Base-by-base conservation (phyloP, 2,329 filamentous ascomycete species). In the Fragosphaeria purpurea region DNA sequence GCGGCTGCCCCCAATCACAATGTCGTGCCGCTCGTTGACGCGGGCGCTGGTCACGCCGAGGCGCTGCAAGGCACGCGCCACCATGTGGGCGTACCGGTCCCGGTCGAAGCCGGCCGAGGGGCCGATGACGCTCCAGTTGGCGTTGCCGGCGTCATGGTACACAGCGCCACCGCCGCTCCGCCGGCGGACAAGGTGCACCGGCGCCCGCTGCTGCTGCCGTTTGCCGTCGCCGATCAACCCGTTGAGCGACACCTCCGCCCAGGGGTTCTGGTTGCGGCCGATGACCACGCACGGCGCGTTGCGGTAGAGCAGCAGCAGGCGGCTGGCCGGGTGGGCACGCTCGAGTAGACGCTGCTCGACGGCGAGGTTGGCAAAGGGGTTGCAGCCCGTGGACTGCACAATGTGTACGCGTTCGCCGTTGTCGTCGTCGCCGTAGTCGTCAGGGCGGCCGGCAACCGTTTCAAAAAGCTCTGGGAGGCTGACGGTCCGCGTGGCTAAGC, bases 241-340 rank as follows among this genome's bases (percentile, higher is more conserved):
- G 40, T 69, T 69, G 7, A 96, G 75, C 63, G 95, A 87, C 55
- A 88, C 82, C 70, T 98, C 93, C 7, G 88, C 75, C 93, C 91
- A 98, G 49, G 93, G 93, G 65, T 98, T 98, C 70, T 98, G 93
- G 65, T 98, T 98, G 53, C 93, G 83, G 42, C 93, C 93, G 58
- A 98, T 84, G 63, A 98, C 83, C 53, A 98, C 77, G 64, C 87
- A 89, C 1, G 91, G 89, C 39, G 80, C 69, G 68, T 98, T 97
- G 60, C 82, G 79, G 70, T 97, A 98, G 47, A 96, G 77, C 51
- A 97, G 86, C 2, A 97, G 78, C 47, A 97, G 68, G 11, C 79
- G 84, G 10, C 88, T 88, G 53, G 85, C 78, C 6, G 80, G 72
- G 2, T 83, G 78, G 0, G 85, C 83, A 50, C 81, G 80, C 60